A percentile compares a stretch with the other conserved stretches of the same genome.
Evolutionary conservation across 139 green algal genomes (phyloP).

Genomic region (Edaphochlamys debaryana): DNA sequence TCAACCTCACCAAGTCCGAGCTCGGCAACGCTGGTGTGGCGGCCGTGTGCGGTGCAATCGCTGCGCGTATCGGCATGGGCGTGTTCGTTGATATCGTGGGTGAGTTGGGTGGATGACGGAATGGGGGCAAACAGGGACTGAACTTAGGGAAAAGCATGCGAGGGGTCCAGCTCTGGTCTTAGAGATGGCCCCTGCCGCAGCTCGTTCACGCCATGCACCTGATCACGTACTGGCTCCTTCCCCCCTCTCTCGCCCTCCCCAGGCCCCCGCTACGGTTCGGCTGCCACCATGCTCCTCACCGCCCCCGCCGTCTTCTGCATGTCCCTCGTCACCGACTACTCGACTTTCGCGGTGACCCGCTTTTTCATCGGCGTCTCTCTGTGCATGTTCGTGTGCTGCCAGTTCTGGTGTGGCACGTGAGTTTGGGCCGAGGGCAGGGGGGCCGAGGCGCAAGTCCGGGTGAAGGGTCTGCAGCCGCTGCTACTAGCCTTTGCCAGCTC

Average conservation of each 20-base stretch:
- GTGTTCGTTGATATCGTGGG: slow-evolving; percentile 80
- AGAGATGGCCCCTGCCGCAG: too few relatives aligned
- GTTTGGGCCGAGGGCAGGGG: too few relatives aligned
- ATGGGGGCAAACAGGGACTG: not conserved
- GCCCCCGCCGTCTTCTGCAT: slow-evolving; percentile 82
- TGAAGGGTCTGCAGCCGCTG: too few relatives aligned
- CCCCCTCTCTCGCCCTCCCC: not conserved
- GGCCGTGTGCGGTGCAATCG: slow-evolving; percentile 76
- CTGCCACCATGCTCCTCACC: slow-evolving; percentile 66
- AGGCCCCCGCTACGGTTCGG: slow-evolving; percentile 46
- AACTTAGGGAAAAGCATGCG: too few relatives aligned
- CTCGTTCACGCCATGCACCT: not conserved
- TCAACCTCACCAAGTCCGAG: slow-evolving; percentile 75
- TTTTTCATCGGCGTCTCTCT: slow-evolving; percentile 85
- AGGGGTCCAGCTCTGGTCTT: too few relatives aligned
- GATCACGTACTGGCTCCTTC: not conserved
- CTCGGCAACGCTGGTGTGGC: slow-evolving; percentile 61
- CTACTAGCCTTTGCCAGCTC: too few relatives aligned
- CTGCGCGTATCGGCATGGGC: slow-evolving; percentile 74
- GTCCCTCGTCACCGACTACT: slow-evolving; percentile 76
- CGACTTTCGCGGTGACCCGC: slow-evolving; percentile 62
- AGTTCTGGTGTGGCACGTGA: slow-evolving; percentile 83
- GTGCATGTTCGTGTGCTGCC: slow-evolving; percentile 89
- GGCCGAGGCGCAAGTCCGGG: too few relatives aligned
- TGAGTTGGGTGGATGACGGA: slow-evolving; percentile 43